Evolutionary conservation across 1,284 basidiomycete genomes (phyloP).

Genomic region (Cryptococcus floricola): DNA sequence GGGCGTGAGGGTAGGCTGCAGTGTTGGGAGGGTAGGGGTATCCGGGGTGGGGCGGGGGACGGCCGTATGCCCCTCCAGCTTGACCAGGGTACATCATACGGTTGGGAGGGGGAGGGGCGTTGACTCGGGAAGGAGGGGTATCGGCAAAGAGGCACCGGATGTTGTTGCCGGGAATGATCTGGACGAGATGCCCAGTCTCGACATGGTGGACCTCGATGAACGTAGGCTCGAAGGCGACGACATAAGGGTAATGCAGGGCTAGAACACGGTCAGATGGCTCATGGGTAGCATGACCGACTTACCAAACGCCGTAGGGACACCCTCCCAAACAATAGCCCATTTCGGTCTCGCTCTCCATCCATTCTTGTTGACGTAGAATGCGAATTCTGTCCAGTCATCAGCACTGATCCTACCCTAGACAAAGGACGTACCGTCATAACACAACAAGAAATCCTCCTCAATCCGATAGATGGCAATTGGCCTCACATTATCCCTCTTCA

Average conservation of each 20-base stretch:
- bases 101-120: conserved; percentile 32
- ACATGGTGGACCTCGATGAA: conserved; percentile 98
- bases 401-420: not conserved
- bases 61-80: not conserved
- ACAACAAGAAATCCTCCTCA: conserved; percentile 93
- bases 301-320: conserved; percentile 90
- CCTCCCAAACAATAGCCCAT: conserved; percentile 98
- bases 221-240: conserved; percentile 91
- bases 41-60: conserved; percentile 6
- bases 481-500: conserved; percentile 79
- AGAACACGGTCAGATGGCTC: not conserved
- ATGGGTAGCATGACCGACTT: not conserved
- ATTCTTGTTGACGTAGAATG: conserved; percentile 97
- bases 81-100: conserved; percentile 29
- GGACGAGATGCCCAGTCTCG: conserved; percentile 83
- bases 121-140: conserved; percentile 68
- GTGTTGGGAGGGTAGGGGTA: conserved; percentile 1
- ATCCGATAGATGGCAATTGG: conserved; percentile 97
- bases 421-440: conserved; percentile 79
- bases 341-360: conserved; percentile 85
- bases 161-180: conserved; percentile 91
- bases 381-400: conserved; percentile 66
- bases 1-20: conserved; percentile 1
- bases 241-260: conserved; percentile 96
- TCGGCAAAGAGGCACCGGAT: conserved; percentile 89